Conservation (phyloP, 129 eudicot species). For the Smallanthus sonchifolius region DNA sequence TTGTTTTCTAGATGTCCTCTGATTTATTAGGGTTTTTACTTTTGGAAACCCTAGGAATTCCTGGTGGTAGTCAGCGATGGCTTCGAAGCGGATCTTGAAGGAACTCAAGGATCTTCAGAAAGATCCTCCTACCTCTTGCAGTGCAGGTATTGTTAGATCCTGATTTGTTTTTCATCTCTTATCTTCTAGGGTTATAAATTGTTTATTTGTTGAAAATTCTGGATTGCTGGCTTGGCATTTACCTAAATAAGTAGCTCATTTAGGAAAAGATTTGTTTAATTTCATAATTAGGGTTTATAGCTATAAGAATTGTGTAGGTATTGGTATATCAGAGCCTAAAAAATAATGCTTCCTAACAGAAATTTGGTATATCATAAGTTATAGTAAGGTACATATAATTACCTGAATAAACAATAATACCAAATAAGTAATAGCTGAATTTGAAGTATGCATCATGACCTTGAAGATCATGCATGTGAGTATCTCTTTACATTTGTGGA, state of each 20-base stretch:
- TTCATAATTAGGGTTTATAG: slow-evolving; percentile 8
- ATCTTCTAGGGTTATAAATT: neutral
- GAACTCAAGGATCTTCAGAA: slow-evolving; percentile 69
- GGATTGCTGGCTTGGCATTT: neutral
- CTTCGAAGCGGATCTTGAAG: slow-evolving; percentile 63
- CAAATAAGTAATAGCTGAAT: neutral
- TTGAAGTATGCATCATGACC: neutral
- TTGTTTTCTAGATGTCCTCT: neutral
- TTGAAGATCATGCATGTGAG: neutral
- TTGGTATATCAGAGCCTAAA: neutral
- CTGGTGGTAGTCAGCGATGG: slow-evolving; percentile 36
- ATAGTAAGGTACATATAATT: neutral
- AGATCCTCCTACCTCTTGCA: slow-evolving; percentile 79
- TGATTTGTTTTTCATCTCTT: neutral
- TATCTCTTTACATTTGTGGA: neutral
- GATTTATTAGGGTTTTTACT: slow-evolving; percentile 27
- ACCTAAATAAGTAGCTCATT: slow-evolving; percentile 3
- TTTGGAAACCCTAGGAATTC: slow-evolving; percentile 24
- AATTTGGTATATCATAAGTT: neutral
- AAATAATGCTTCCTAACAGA: neutral
- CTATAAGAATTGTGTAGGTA: neutral
- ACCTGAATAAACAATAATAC: neutral
- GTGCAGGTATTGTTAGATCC: slow-evolving; percentile 44
- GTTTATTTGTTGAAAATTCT: slow-evolving; percentile 2
- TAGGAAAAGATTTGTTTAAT: neutral